Base-by-base conservation (phyloP, 495 filamentous ascomycete genomes). In the Xylaria castorea region DNA sequence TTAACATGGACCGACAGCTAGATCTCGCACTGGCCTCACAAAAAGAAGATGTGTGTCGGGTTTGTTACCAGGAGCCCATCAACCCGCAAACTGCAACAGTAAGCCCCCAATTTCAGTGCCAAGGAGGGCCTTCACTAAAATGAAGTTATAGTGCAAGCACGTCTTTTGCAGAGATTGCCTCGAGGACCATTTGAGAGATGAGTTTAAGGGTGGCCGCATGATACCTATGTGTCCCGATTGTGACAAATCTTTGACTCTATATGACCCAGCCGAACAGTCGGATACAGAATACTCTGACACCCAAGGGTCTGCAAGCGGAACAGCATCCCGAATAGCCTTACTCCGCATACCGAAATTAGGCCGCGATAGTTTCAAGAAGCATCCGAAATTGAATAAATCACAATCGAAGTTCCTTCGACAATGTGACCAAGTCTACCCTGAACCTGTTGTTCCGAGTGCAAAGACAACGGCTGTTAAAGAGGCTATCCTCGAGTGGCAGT, bases 401-500 rank as follows among this genome's bases (percentile, higher is more conserved):
- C 64, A 67, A 25, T 51, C 46, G 3, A 67, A 2, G 7, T 67
- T 67, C 12, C 32, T 67, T 36, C 30, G 1, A 1, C 3, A 67
- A 53, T 53, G 18, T 11, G 64, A 67, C 32, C 64, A 18, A 6
- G 44, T 6, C 11, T 14, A 67, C 9, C 64, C 64, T 5, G 2
- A 53, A 20, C 64, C 64, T 1, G 64, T 75, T 0, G 32, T 66
- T 0, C 76, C 81, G 5, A 77, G 78, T 50, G 75, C 79, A 0
- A 85, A 83, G 62, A 81, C 78, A 3, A 78, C 61, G 0, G 76
- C 70, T 1, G 48, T 81, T 32, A 77, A 80, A 68, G 75, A 79
- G 0, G 22, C 80, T 25, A 64, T 84, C 4, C 20, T 75, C 0
- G 73, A 79, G n/a, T 82, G 80, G 74, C 76, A 77, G 36, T n/a